A percentile compares a stretch with the other conserved stretches of the same genome.
Evolutionary conservation across 2,329 filamentous ascomycete species (phyloP).

Genomic region (Trichoderma koningii): DNA sequence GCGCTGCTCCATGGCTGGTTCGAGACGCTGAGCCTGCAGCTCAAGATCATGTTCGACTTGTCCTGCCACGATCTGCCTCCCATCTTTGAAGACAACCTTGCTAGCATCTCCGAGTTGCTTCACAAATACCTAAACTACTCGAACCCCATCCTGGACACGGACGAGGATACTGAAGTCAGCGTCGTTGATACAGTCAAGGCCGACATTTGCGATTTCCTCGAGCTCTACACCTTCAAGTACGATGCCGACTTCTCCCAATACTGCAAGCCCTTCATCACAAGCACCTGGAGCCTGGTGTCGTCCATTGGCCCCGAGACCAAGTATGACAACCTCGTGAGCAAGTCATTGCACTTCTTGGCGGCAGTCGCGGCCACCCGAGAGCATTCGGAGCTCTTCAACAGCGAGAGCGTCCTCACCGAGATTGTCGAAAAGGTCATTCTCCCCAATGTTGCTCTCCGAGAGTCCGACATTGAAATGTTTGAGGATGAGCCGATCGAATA

Average conservation of each 20-base stretch:
- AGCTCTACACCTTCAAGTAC: conserved; percentile 91
- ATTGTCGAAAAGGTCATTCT: conserved; percentile 95
- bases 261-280: conserved; percentile 81
- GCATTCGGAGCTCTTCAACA: conserved; percentile 85
- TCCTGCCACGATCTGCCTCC: conserved; percentile 97
- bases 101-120: conserved; percentile 73
- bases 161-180: conserved; percentile 87
- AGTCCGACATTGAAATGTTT: conserved; percentile 93
- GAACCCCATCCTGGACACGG: conserved; percentile 77
- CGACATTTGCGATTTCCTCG: conserved; percentile 87
- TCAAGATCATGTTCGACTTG: conserved; percentile 93
- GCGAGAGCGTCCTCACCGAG: conserved; percentile 74
- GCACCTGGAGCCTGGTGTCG: conserved; percentile 88
- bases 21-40: conserved; percentile 79
- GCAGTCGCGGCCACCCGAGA: conserved; percentile 76
- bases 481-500: conserved; percentile 99
- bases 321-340: conserved; percentile 92
- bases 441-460: conserved; percentile 86
- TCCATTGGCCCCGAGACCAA: conserved; percentile 84
- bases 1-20: conserved; percentile 75
- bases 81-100: conserved; percentile 87
- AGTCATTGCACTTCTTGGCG: conserved; percentile 90
- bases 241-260: conserved; percentile 88
- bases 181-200: conserved; percentile 85
- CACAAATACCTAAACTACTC: conserved; percentile 93